Base-by-base conservation (phyloP, 1,139 yeast genomes). In the Sugiyamaella pinicola region DNA sequence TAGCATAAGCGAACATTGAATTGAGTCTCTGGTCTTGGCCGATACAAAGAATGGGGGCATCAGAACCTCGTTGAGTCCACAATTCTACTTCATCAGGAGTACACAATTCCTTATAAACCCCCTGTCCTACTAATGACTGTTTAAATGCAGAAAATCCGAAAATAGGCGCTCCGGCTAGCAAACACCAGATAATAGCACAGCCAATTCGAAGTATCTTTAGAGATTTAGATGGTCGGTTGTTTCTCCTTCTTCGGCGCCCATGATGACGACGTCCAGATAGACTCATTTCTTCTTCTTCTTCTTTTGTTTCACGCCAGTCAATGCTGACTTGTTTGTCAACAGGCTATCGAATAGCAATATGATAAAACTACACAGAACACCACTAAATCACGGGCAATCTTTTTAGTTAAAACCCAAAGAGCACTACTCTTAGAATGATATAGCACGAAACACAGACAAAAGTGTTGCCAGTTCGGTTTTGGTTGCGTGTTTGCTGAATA, bases 111-210 rank as follows among this genome's bases (percentile, higher is more conserved):
- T 26, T 31, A 35, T 49, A 47, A 4, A 47, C 43, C 13, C 38
- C 41, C 4, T 47, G 19, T 9, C 22, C 18, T 12, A 47, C 39
- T 4, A 51, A 28, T n/a, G 41, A 29, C 46, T 47, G 53, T 29
- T 46, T 51, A 15, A 49, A 33, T 4, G 50, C 53, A n/a, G 53
- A 40, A 29, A 42, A 49, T 12, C 53, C 75, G 74, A 91, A 91
- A 9, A 90, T 85, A 0, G 95, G 90, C 1, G 97, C 98, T 0
- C 96, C 96, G 1, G 96, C 91, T 37, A 89, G 74, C 22, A 90
- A 73, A 71, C 97, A 90, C 96, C 96, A 90, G 0, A 77, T 59
- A 31, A 88, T 81, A 33, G 97, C 91, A 69, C 96, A 87, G 7
- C 66, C 54, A 10, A 84, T 76, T 65, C 84, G 90, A 38, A 79